These are phyloP conservation scores for Leptomonas seymouri DNA, from an alignment of 208 protist species.

Conservation along the genomic window DNA sequence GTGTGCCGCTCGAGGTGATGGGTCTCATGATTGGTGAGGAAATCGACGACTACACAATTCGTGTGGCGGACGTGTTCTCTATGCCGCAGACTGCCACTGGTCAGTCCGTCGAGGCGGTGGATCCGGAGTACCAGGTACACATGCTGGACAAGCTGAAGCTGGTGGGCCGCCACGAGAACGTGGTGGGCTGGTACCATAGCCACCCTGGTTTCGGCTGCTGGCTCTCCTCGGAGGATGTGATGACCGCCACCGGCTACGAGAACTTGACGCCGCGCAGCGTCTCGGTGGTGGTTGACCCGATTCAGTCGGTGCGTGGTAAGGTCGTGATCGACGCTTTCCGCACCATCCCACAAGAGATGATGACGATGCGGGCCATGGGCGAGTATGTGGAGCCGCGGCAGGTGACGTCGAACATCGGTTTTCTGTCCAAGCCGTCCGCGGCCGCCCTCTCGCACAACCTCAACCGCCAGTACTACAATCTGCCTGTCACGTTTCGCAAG, in stretches of 20 bases:
- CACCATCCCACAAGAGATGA: slow-evolving; percentile 93
- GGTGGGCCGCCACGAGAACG: slow-evolving; percentile 98
- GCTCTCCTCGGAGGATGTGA: slow-evolving; percentile 99
- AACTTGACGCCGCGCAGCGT: slow-evolving; percentile 98
- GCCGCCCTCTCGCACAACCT: slow-evolving; percentile 98
- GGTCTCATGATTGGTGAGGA: slow-evolving; percentile 99
- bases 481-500: slow-evolving; percentile 99
- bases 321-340: slow-evolving; percentile 99
- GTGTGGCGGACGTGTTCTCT: slow-evolving; percentile 98
- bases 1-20: slow-evolving; percentile 99
- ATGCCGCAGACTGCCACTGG: slow-evolving; percentile 99
- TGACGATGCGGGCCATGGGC: slow-evolving; percentile 86
- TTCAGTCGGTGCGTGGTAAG: slow-evolving; percentile 99
- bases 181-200: slow-evolving; percentile 99
- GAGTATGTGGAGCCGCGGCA: slow-evolving; percentile 96
- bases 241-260: slow-evolving; percentile 98
- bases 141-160: slow-evolving; percentile 99
- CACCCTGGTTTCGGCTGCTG: slow-evolving; percentile 99
- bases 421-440: slow-evolving; percentile 98
- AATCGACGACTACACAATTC: slow-evolving; percentile 99
- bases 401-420: slow-evolving; percentile 99
- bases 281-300: slow-evolving; percentile 99
- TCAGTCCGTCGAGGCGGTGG: slow-evolving; percentile 99
- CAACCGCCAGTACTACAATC: slow-evolving; percentile 99
- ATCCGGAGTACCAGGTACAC: slow-evolving; percentile 99